Percentiles rank a stretch among this genome's conserved stretches.
phyloP scores from a whole-genome alignment of 495 filamentous ascomycete genomes.

The Penicillium daleae region DNA sequence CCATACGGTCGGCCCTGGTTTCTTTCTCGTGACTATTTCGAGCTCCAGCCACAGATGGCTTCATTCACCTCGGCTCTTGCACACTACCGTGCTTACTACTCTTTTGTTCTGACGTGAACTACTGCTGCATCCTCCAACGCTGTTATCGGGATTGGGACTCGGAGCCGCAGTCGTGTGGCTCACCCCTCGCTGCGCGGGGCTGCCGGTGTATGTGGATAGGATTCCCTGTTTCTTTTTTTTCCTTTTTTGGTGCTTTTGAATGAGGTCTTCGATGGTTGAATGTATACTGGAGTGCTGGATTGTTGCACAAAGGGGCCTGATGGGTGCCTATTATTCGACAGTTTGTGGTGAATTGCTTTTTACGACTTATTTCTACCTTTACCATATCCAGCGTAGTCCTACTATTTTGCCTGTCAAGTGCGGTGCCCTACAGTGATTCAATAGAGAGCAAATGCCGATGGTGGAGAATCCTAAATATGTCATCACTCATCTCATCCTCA shows the following conservation, averaged over 20 bases:
- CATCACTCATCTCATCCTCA: no score
- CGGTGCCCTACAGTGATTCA: no score
- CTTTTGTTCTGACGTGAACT: constrained; percentile 8
- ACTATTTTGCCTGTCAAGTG: no score
- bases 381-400: no score
- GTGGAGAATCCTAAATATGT: neutral
- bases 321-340: neutral
- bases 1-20: no score
- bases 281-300: neutral
- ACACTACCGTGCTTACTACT: neutral
- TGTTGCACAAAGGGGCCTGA: neutral
- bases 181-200: constrained; percentile 1
- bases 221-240: neutral
- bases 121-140: neutral
- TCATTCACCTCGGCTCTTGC: neutral
- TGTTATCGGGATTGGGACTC: neutral
- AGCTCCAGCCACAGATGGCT: constrained; percentile 7
- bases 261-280: neutral
- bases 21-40: no score
- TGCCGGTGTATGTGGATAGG: constrained; percentile 3
- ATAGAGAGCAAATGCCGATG: neutral
- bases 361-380: no score
- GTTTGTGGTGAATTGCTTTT: neutral
- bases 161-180: neutral
- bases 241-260: neutral